A percentile compares a stretch with the other conserved stretches of the same genome.
Conservation (phyloP, 306 rosid genomes). For the Amphicarpaea edgeworthii region DNA sequence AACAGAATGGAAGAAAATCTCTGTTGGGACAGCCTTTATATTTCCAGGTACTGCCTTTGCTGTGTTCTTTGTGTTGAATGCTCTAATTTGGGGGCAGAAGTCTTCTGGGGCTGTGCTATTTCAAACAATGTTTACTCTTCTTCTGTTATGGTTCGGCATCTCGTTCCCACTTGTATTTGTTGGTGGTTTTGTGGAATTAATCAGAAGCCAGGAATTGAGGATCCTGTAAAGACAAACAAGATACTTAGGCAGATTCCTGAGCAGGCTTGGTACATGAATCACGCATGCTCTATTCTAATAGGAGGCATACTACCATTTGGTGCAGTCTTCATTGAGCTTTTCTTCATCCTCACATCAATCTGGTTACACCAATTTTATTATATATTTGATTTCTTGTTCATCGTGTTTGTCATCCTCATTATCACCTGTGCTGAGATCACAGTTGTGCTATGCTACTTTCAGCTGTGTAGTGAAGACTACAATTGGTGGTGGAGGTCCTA, state of each 20-base stretch:
- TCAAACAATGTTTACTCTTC: conserved; percentile 42
- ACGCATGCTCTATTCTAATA: conserved; percentile 27
- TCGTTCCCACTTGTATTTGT: conserved; percentile 34
- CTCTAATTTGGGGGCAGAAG: conserved; percentile 40
- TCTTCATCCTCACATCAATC: conserved; percentile 45
- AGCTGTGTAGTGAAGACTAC: conserved; percentile 45
- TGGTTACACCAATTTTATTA: conserved; percentile 40
- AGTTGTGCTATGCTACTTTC: conserved; percentile 43
- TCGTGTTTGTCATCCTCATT: conserved; percentile 38
- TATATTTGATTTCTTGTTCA: conserved; percentile 36
- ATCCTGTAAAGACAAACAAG: conserved; percentile 48
- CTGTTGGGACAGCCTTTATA: conserved; percentile 31
- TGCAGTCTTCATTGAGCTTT: conserved; percentile 43
- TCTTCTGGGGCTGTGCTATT: conserved; percentile 48
- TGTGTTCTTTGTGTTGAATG: conserved; percentile 36
- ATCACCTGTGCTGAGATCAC: conserved; percentile 44
- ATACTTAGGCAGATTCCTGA: conserved; percentile 40
- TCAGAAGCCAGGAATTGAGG: conserved; percentile 27
- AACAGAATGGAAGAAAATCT: conserved; percentile 27
- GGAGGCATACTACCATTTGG: conserved; percentile 49
- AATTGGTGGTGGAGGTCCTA: conserved; percentile 48
- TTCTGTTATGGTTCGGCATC: conserved; percentile 45
- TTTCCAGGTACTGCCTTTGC: conserved; percentile 38
- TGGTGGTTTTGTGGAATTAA: conserved; percentile 38
- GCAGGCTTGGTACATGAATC: conserved; percentile 45